These are phyloP conservation scores for Heritiera littoralis DNA, from an alignment of 345 rosid species.

Conservation along the genomic window DNA sequence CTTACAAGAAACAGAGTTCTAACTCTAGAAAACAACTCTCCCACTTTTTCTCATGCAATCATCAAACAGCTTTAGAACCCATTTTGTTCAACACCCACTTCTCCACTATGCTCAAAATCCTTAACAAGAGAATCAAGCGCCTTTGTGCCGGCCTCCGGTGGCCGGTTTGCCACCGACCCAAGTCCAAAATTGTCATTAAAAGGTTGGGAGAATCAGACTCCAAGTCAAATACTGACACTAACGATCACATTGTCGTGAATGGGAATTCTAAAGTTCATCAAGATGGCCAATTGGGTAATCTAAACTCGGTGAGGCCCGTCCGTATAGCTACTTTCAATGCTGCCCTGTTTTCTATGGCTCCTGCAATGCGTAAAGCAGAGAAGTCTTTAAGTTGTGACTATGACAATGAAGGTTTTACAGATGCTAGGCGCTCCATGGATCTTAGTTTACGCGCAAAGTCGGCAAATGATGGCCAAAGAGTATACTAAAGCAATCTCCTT, in stretches of 20 bases:
- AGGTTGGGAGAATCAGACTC: slow-evolving; percentile 39
- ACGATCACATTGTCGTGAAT: slow-evolving; percentile 10
- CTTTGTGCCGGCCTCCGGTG: slow-evolving; percentile 66
- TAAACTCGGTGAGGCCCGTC: slow-evolving; percentile 43
- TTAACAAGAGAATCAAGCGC: slow-evolving; percentile 47
- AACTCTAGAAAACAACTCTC: slow-evolving; percentile 9
- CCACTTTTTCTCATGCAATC: slow-evolving; percentile 26
- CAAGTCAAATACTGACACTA: slow-evolving; percentile 24
- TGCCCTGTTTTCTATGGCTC: slow-evolving; percentile 91
- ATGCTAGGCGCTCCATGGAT: slow-evolving; percentile 11
- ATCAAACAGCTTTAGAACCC: slow-evolving; percentile 10
- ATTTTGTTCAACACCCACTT: slow-evolving; percentile 19
- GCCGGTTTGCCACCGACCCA: slow-evolving; percentile 53
- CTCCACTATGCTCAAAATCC: slow-evolving; percentile 51
- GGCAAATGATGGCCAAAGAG: slow-evolving; percentile 62
- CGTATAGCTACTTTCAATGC: slow-evolving; percentile 84
- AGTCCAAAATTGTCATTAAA: slow-evolving; percentile 45
- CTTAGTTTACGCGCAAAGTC: slow-evolving; percentile 48
- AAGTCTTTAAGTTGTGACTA: slow-evolving; percentile 33
- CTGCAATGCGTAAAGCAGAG: slow-evolving; percentile 57
- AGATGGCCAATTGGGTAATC: slow-evolving; percentile 32
- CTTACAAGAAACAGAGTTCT: slow-evolving; percentile 1
- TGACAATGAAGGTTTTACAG: slow-evolving; percentile 28
- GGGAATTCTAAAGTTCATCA: slow-evolving; percentile 48
- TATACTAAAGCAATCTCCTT: slow-evolving; percentile 75